These are phyloP conservation scores for Asterionellopsis glacialis DNA, from an alignment of 108 stramenopile species.

Conservation along the genomic window DNA sequence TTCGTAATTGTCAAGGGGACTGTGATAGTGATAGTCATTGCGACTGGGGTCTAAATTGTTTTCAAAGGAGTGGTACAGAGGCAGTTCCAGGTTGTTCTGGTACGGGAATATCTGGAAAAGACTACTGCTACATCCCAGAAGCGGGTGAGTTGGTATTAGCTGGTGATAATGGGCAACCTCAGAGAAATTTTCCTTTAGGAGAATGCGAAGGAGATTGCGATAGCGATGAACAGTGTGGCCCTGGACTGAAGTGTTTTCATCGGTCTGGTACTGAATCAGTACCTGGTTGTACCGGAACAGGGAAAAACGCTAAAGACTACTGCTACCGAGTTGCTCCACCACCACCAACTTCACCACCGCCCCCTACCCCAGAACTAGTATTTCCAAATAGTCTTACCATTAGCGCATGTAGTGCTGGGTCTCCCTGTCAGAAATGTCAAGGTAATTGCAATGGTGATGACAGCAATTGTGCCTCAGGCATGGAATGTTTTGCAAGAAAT, in stretches of 20 bases:
- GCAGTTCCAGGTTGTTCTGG: slow-evolving; percentile 24
- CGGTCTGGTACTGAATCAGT: slow-evolving; percentile 13
- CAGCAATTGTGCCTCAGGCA: too few relatives aligned
- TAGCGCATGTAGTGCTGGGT: too few relatives aligned
- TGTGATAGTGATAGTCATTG: slow-evolving; percentile 6
- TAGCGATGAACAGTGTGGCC: slow-evolving; percentile 12
- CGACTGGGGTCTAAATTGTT: slow-evolving; percentile 6
- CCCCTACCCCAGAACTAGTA: too few relatives aligned
- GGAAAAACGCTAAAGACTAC: slow-evolving; percentile 30
- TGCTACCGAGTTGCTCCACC: slow-evolving; percentile 8
- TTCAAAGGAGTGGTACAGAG: slow-evolving; percentile 4
- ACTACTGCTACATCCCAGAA: slow-evolving; percentile 24
- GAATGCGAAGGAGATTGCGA: slow-evolving; percentile 39
- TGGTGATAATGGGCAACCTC: slow-evolving; percentile 6
- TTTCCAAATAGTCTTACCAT: too few relatives aligned
- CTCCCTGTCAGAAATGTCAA: too few relatives aligned
- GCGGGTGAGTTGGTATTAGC: neutral
- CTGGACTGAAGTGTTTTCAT: slow-evolving; percentile 16
- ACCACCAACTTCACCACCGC: too few relatives aligned
- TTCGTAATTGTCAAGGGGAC: slow-evolving; percentile 7
- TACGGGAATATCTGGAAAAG: slow-evolving; percentile 19
- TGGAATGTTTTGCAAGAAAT: slow-evolving; percentile 17
- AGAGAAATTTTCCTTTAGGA: slow-evolving; percentile 23
- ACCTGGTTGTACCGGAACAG: slow-evolving; percentile 20
- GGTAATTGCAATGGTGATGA: too few relatives aligned